Evolutionary conservation across 1,284 basidiomycete genomes (phyloP).

Genomic region (Mycena sp.): DNA sequence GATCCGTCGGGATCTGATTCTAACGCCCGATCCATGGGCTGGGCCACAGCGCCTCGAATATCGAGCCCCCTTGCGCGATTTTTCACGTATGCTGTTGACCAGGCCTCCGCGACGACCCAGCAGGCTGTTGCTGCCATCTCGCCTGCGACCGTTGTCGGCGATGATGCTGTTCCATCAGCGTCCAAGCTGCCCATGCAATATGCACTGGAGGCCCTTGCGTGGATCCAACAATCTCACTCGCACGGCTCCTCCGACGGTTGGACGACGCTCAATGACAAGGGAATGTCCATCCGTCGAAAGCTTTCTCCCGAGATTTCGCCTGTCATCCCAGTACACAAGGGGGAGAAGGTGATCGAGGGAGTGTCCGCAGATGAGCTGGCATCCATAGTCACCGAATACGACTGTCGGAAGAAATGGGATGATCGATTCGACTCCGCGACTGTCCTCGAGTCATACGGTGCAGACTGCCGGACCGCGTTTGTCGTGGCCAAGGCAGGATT

Average conservation of each 20-base stretch:
- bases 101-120: slow-evolving; percentile 75
- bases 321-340: slow-evolving; percentile 86
- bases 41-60: slow-evolving; percentile 67
- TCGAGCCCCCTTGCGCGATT: slow-evolving; percentile 78
- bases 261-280: slow-evolving; percentile 85
- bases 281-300: slow-evolving; percentile 82
- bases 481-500: slow-evolving; percentile 81
- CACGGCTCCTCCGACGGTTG: slow-evolving; percentile 77
- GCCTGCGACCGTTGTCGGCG: slow-evolving; percentile 57
- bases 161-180: slow-evolving; percentile 55
- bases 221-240: slow-evolving; percentile 79
- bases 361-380: slow-evolving; percentile 93
- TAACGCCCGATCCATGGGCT: slow-evolving; percentile 43
- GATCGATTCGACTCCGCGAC: slow-evolving; percentile 78
- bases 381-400: slow-evolving; percentile 74
- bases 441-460: slow-evolving; percentile 85
- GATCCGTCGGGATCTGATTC: slow-evolving; percentile 38
- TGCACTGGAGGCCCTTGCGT: slow-evolving; percentile 82
- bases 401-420: slow-evolving; percentile 87
- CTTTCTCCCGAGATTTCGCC: slow-evolving; percentile 82
- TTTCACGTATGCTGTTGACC: slow-evolving; percentile 79
- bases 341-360: slow-evolving; percentile 94
- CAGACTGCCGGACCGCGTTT: slow-evolving; percentile 77
- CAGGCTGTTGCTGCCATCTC: slow-evolving; percentile 78
- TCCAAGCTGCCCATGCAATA: slow-evolving; percentile 77